Evolutionary conservation across 805 yeast species (phyloP).

Genomic region (Dipodascopsis uninucleata): DNA sequence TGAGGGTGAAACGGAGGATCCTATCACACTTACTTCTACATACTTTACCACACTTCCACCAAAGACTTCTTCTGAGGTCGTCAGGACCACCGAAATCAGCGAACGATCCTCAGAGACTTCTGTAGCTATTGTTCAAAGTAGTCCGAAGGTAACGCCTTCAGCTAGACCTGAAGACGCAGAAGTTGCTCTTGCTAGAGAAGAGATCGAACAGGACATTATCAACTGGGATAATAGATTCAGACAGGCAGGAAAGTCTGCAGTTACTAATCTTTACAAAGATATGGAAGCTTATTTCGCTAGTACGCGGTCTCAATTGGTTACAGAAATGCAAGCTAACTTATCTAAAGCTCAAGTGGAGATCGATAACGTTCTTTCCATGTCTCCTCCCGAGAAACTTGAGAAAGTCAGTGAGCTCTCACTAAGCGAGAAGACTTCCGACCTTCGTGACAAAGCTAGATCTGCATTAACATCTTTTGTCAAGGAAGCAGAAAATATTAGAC

Average conservation of each 20-base stretch:
- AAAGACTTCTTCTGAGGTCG: neutral
- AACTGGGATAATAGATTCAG: conserved; percentile 20
- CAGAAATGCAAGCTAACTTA: neutral
- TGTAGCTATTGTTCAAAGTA: too few species aligned
- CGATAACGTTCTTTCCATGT: neutral
- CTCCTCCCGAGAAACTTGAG: neutral
- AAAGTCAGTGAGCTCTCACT: conserved; percentile 1
- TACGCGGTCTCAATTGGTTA: neutral
- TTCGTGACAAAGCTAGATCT: conserved; percentile 6
- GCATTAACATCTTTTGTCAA: conserved; percentile 5
- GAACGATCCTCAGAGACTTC: too few species aligned
- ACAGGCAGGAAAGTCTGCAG: conserved; percentile 23
- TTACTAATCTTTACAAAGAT: conserved; percentile 14
- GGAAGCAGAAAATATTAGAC: conserved; percentile 16
- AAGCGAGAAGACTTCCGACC: conserved; percentile 12
- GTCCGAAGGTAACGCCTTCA: conserved; percentile 18
- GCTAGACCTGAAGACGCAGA: conserved; percentile 7
- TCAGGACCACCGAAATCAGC: neutral
- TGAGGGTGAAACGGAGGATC: neutral
- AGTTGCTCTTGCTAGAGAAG: conserved; percentile 5
- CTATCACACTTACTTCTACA: too few species aligned
- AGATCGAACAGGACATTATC: conserved; percentile 9
- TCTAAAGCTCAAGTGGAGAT: too few species aligned
- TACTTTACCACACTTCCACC: neutral
- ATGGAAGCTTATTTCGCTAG: conserved; percentile 6